These are phyloP conservation scores for Lentinula lateritia DNA, from an alignment of 768 basidiomycete species.

Conservation along the genomic window DNA sequence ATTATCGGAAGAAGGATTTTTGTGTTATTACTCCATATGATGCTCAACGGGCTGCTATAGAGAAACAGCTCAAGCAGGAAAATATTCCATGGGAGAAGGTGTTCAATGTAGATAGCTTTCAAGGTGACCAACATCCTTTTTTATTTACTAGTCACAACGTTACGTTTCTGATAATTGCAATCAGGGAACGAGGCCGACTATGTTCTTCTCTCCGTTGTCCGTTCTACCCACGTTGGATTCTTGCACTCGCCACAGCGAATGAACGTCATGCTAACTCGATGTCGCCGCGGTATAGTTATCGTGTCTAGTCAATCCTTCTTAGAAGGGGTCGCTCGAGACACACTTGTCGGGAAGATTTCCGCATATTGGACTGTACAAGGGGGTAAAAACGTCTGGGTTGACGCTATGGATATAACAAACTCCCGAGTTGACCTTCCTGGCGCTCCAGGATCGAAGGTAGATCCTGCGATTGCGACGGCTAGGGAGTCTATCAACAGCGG, in stretches of 20 bases:
- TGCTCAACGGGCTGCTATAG: constrained; percentile 40
- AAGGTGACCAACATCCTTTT: constrained; percentile 26
- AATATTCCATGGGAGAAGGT: constrained; percentile 35
- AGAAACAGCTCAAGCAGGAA: constrained; percentile 24
- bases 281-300: constrained; percentile 39
- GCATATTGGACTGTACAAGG: constrained; percentile 15
- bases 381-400: constrained; percentile 21
- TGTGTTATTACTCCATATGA: constrained; percentile 53
- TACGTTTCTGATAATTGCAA: not conserved
- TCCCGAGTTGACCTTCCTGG: constrained; percentile 26
- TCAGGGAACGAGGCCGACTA: constrained; percentile 48
- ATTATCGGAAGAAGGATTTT: constrained; percentile 32
- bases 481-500: too few species aligned
- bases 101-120: constrained; percentile 53
- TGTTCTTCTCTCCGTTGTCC: constrained; percentile 46
- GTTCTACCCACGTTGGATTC: constrained; percentile 41
- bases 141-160: not conserved
- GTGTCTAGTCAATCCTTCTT: constrained; percentile 41
- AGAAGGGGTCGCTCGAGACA: constrained; percentile 21
- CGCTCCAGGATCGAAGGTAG: constrained; percentile 6
- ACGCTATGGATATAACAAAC: constrained; percentile 23
- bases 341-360: constrained; percentile 37
- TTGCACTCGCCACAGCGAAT: constrained; percentile 35
- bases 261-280: constrained; percentile 52
- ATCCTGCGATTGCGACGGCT: not conserved